Conservation (phyloP, 108 stramenopile species). For the Aurantiochytrium sp. region DNA sequence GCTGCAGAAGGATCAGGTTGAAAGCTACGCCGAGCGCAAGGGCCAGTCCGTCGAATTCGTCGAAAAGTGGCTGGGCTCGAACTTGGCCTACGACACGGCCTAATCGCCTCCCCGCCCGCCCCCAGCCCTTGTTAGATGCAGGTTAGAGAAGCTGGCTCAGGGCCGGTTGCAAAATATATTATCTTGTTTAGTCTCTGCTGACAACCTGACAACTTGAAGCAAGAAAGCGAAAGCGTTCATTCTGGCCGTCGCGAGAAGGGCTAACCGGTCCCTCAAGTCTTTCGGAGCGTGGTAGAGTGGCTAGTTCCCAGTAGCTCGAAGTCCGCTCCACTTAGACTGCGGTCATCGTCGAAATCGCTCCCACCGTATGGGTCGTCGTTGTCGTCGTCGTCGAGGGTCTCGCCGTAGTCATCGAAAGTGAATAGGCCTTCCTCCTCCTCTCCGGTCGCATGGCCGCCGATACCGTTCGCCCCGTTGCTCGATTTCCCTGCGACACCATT, state of each 20-base stretch:
- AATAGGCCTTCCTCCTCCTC: not conserved
- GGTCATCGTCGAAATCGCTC: not conserved
- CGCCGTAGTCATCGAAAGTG: not conserved
- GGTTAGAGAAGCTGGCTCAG: too few species aligned
- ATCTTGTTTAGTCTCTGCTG: too few species aligned
- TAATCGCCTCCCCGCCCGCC: too few species aligned
- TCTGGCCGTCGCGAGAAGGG: too few species aligned
- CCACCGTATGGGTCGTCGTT: not conserved
- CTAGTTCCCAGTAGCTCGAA: not conserved
- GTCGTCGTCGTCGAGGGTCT: not conserved
- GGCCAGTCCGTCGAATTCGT: conserved; percentile 69
- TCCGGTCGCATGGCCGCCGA: not conserved
- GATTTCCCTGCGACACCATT: too few species aligned
- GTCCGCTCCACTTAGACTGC: not conserved
- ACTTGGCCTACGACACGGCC: conserved; percentile 81
- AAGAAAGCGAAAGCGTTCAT: too few species aligned
- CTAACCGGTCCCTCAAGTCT: too few species aligned
- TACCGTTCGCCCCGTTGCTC: too few species aligned
- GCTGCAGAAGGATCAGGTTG: conserved; percentile 96
- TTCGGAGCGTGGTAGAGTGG: too few species aligned
- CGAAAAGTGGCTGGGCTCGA: conserved; percentile 95
- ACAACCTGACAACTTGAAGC: too few species aligned
- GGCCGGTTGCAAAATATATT: too few species aligned
- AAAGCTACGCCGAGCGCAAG: conserved; percentile 90
- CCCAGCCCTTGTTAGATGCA: too few species aligned